Evolutionary conservation across 2,329 filamentous ascomycete species (phyloP), one percentile per base, ranked within the genome.

Genomic region (Nemania abortiva): DNA sequence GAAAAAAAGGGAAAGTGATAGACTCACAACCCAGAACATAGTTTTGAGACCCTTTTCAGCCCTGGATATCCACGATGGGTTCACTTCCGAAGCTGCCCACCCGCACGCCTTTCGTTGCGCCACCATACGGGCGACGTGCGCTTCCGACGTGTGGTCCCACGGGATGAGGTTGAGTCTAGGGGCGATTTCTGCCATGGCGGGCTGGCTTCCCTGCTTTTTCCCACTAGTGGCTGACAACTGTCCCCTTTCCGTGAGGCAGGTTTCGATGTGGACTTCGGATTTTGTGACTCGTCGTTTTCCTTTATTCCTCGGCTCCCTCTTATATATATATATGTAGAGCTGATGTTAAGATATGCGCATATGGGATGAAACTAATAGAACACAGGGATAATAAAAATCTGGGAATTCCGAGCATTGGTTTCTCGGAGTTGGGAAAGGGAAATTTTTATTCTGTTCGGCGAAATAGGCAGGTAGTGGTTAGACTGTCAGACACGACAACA

Each of bases 1-100:
- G 6, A 11, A 42, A 18, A 39, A 15, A 31, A 53, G 49, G 20
- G n/a, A 56, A 50, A 37, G 11, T 22, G 24, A 7, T 31, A 52
- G 27, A 56, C 59, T 58, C 57, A 65, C 61, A 2, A 61, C 56
- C 61, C 56, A 65, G 31, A 65, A 65, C 42, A 68, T 22, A 20
- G 27, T 62, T 37, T 50, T 55, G 4, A 37, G 13, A 15, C 66
- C 49, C 11, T 18, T 52, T 10, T 55, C 49, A 10, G 47, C 49
- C 24, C 50, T 50, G 20, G 15, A 39, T n/a, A 53, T 31, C 59
- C 59, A 63, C 42, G 24, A 34, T 11, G 57, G 39, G 27, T 45
- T 39, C 18, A 65, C 54, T 39, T 55, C 42, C 13, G n/a, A 20
- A 22, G 53, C 63, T 2, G 11, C 54, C 63, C 63, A 59, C 15